Evolutionary conservation across 2,329 filamentous ascomycete species (phyloP).

Genomic region (Fusarium brachygibbosum): DNA sequence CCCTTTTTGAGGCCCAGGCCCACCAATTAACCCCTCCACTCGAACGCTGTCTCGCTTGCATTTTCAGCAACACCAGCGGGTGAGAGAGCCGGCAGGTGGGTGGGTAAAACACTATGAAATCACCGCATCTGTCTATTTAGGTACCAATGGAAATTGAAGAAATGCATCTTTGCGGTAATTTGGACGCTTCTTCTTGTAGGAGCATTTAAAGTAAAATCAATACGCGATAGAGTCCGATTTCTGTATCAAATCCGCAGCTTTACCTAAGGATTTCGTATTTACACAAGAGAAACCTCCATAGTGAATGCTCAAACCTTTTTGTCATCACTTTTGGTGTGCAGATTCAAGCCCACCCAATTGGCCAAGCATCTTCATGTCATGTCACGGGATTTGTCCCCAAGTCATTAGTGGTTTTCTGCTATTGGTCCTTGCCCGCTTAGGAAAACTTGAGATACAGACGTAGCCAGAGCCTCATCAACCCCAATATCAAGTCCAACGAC

Average conservation of each 20-base stretch:
- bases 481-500: conserved; percentile 24
- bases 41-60: conserved; percentile 43
- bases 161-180: background rate
- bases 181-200: too few relatives aligned
- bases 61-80: conserved; percentile 19
- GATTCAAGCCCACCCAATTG: conserved; percentile 25
- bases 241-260: background rate
- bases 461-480: conserved; percentile 34
- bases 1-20: conserved; percentile 43
- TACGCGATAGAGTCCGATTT: background rate
- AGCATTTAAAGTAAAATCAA: too few relatives aligned
- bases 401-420: conserved; percentile 16
- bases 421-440: conserved; percentile 28
- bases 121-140: background rate
- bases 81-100: conserved; percentile 8
- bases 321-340: conserved; percentile 23
- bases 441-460: conserved; percentile 31
- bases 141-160: background rate
- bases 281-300: background rate
- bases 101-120: conserved; percentile 6
- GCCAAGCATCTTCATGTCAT: conserved; percentile 31
- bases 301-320: conserved; percentile 6
- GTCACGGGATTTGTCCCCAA: conserved; percentile 43
- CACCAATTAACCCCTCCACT: conserved; percentile 32
- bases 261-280: background rate